Conservation (phyloP, 2,329 filamentous ascomycete genomes). For the Pseudopyricularia cyperi region DNA sequence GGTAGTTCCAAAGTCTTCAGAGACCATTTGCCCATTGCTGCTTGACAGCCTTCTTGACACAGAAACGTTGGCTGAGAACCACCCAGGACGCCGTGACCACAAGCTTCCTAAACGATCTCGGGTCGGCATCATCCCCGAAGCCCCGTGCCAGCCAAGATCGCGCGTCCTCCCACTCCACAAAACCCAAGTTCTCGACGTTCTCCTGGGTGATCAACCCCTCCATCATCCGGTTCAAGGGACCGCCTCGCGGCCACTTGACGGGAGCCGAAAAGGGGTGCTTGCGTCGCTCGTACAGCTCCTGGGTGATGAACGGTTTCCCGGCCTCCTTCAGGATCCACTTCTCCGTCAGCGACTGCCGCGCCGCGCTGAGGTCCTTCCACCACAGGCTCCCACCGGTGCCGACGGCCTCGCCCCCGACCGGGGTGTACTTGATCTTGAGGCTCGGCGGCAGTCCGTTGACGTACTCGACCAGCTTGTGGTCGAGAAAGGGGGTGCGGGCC, state of each 20-base stretch:
- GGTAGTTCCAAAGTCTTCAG: too few species aligned
- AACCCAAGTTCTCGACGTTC: conserved; percentile 23
- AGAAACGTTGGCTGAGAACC: conserved; percentile 27
- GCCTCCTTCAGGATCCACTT: conserved; percentile 40
- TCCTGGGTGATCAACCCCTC: conserved; percentile 18
- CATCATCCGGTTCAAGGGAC: conserved; percentile 25
- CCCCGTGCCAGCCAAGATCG: conserved; percentile 20
- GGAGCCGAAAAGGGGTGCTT: conserved; percentile 39
- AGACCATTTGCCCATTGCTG: not conserved
- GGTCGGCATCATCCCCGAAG: conserved; percentile 22
- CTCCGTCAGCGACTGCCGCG: conserved; percentile 19
- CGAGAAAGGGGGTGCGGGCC: conserved; percentile 21
- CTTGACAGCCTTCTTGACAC: conserved; percentile 19
- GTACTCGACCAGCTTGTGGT: conserved; percentile 18
- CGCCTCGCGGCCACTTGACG: conserved; percentile 22
- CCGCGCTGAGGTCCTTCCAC: conserved; percentile 1
- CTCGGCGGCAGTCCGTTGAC: conserved; percentile 17
- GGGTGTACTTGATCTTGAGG: conserved; percentile 12
- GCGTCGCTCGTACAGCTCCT: conserved; percentile 33
- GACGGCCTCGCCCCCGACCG: not conserved
- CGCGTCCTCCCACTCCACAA: conserved; percentile 23
- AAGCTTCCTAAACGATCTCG: conserved; percentile 20
- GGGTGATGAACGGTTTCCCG: conserved; percentile 32
- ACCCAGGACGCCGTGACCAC: conserved; percentile 28
- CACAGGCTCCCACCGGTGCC: not conserved